phyloP scores from a whole-genome alignment of 495 filamentous ascomycete species.

The Neurospora terricola region DNA sequence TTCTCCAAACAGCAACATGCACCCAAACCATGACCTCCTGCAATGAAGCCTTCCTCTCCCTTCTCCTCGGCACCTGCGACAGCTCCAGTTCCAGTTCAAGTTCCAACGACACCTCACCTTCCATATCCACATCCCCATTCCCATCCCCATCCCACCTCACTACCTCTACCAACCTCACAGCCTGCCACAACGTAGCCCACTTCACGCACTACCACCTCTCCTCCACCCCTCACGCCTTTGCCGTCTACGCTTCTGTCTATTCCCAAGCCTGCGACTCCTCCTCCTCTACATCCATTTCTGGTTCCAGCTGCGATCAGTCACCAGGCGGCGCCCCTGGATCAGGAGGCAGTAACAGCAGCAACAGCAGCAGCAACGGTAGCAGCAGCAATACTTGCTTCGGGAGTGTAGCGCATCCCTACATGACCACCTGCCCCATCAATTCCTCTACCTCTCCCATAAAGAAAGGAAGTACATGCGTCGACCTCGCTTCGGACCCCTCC shows the following conservation, averaged over 20 bases:
- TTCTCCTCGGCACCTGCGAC: conserved; percentile 3
- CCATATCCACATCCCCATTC: not conserved
- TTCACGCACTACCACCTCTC: conserved; percentile 1
- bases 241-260: not conserved
- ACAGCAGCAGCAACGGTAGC: too few relatives aligned
- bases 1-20: conserved; percentile 1
- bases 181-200: conserved; percentile 1
- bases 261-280: not conserved
- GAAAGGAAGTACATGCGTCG: not conserved
- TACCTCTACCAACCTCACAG: not conserved
- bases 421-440: not conserved
- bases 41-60: conserved; percentile 5
- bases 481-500: not conserved
- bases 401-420: not conserved
- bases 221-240: not conserved
- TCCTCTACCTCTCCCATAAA: not conserved
- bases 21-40: not conserved
- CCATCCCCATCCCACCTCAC: not conserved
- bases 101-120: too few relatives aligned
- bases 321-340: too few relatives aligned
- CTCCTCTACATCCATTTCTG: too few relatives aligned
- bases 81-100: not conserved
- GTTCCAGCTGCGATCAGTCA: too few relatives aligned
- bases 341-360: too few relatives aligned
- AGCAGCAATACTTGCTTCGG: too few relatives aligned